Percentiles rank a stretch among this genome's conserved stretches.
Conservation (phyloP, 495 filamentous ascomycete species). For the Hypomontagnella submonticulosa region DNA sequence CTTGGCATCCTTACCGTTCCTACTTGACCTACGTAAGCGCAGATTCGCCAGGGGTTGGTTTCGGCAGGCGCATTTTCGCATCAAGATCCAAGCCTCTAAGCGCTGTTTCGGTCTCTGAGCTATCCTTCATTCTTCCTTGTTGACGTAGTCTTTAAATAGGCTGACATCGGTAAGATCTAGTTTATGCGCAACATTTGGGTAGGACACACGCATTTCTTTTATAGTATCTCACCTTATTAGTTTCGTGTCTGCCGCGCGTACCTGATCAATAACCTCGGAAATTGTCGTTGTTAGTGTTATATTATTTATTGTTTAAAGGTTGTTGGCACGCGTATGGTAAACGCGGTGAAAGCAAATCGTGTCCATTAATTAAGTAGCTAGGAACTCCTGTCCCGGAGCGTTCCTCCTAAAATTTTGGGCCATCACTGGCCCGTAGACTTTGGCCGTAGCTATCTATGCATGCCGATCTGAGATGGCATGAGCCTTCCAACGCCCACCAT, state of each 20-base stretch:
- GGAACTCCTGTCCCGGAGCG: neutral
- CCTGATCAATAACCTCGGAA: neutral
- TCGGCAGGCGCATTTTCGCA: slow-evolving; percentile 35
- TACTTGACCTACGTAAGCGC: slow-evolving; percentile 15
- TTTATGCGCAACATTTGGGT: too few relatives aligned
- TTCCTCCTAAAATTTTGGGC: neutral
- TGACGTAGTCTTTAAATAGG: too few relatives aligned
- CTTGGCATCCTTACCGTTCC: slow-evolving; percentile 1
- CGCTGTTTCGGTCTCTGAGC: slow-evolving; percentile 19
- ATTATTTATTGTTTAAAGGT: too few relatives aligned
- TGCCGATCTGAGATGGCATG: neutral
- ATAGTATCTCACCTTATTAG: neutral
- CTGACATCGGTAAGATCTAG: too few relatives aligned
- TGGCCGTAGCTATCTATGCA: neutral
- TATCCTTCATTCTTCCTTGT: neutral
- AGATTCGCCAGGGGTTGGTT: slow-evolving; percentile 25
- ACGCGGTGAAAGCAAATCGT: too few relatives aligned
- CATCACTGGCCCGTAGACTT: neutral
- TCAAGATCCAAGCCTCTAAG: slow-evolving; percentile 7
- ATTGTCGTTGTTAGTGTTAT: too few relatives aligned
- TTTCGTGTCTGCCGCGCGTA: too few relatives aligned
- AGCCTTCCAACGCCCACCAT: slow-evolving; percentile 12
- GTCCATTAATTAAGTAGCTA: too few relatives aligned
- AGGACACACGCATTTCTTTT: slow-evolving; percentile 8
- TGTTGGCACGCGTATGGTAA: too few relatives aligned